Evolutionary conservation across 805 yeast species (phyloP).

Genomic region (Kuraishia piskuri): DNA sequence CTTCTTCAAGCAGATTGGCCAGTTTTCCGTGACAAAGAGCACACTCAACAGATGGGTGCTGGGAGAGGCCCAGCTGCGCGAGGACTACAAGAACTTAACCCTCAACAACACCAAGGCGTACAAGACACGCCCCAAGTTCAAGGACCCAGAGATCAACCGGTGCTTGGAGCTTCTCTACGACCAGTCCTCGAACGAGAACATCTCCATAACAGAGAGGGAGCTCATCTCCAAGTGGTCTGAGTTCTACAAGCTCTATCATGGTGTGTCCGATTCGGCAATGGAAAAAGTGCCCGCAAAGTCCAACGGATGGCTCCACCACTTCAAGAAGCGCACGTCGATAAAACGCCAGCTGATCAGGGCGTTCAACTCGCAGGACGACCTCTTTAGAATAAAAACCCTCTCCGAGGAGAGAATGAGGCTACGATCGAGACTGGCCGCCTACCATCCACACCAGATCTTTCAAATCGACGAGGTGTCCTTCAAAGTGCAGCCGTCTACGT

Average conservation of each 20-base stretch:
- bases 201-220: conserved; percentile 19
- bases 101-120: conserved; percentile 17
- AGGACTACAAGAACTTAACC: conserved; percentile 17
- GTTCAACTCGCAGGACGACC: conserved; percentile 13
- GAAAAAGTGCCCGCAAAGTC: conserved; percentile 14
- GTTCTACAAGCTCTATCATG: conserved; percentile 14
- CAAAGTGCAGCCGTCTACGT: conserved; percentile 13
- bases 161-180: conserved; percentile 28
- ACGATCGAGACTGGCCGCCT: conserved; percentile 8
- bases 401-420: conserved; percentile 18
- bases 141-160: conserved; percentile 23
- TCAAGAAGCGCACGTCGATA: conserved; percentile 21
- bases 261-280: conserved; percentile 1
- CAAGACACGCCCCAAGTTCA: conserved; percentile 24
- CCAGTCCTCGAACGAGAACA: conserved; percentile 23
- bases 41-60: conserved; percentile 31
- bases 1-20: conserved; percentile 19
- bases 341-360: conserved; percentile 18
- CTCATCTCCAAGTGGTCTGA: conserved; percentile 23
- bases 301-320: conserved; percentile 33
- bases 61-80: conserved; percentile 21
- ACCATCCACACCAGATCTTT: conserved; percentile 19
- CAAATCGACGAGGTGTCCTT: conserved; percentile 28
- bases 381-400: conserved; percentile 9
- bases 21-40: conserved; percentile 28